Evolutionary conservation across 352 stramenopile genomes (phyloP), one percentile per base, ranked within the genome.

Genomic region (Plasmopara viticola): DNA sequence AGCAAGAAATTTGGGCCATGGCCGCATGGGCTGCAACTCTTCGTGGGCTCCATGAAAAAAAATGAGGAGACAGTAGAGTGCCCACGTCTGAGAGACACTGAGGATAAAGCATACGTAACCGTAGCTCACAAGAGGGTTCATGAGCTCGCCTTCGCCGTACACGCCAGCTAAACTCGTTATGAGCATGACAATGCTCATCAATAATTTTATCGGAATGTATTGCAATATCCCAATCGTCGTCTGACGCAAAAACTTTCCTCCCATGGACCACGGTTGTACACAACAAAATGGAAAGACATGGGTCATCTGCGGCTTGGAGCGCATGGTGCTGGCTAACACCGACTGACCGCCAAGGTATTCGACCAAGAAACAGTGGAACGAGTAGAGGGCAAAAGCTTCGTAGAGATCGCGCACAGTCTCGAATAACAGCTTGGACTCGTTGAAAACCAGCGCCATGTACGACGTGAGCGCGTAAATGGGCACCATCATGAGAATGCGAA

Each of bases 401-500:
- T 97, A 97, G 64, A 84, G 91, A 49, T 97, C 89, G 37, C 90
- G 86, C 37, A 95, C 72, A 9, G 82, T 94, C 78, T 95, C 83
- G 52, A 96, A 94, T 40, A 90, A 68, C 54, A 95, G 74, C 66
- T 91, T 90, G 65, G 87, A 78, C 50, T 94, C 74, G 66, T 94
- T 93, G 56, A 94, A 94, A 30, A 92, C 81, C 29, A 95, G 74
- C 59, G 86, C 87, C 41, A 96, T 68, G 58, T 94, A 97, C 10
- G 84, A 95, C 55, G 83, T 95, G 13, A 96, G 69, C 25, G 73
- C 87, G 78, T 97, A 97, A 52, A 97, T 91, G 14, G 90, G 90
- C 28, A 97, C 87, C 90, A 97, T 97, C 56, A 95, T 86, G 17
- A 97, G 64, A 48, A 97, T 97, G 34, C 90, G 85, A 60, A 97